Evolutionary conservation across 2,329 filamentous ascomycete genomes (phyloP).

Genomic region (Davidsoniella virescens): DNA sequence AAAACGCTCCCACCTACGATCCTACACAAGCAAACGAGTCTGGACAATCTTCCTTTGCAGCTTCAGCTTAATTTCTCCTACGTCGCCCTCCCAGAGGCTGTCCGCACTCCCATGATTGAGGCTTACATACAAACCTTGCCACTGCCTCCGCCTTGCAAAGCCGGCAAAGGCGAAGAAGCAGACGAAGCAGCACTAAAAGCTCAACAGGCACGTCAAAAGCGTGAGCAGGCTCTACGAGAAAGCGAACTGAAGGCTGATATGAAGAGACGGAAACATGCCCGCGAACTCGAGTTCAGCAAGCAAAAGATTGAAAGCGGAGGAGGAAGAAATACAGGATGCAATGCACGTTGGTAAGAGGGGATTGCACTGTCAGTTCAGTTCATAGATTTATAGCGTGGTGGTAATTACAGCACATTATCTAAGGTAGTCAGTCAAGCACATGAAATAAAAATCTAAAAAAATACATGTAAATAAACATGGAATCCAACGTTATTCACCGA

Average conservation of each 20-base stretch:
- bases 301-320: constrained; percentile 45
- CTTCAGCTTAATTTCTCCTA: constrained; percentile 53
- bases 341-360: constrained; percentile 52
- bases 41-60: constrained; percentile 41
- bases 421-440: too few relatives aligned
- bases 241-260: constrained; percentile 46
- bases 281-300: constrained; percentile 43
- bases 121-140: constrained; percentile 49
- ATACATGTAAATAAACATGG: too few relatives aligned
- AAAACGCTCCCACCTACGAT: constrained; percentile 39
- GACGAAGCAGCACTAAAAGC: constrained; percentile 34
- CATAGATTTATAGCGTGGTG: background rate
- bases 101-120: constrained; percentile 48
- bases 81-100: constrained; percentile 44
- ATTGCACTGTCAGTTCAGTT: constrained; percentile 4
- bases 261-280: constrained; percentile 43
- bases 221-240: constrained; percentile 52
- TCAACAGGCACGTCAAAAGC: constrained; percentile 34
- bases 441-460: too few relatives aligned
- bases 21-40: constrained; percentile 43
- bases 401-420: too few relatives aligned
- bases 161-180: constrained; percentile 21
- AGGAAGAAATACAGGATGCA: constrained; percentile 50
- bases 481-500: too few relatives aligned
- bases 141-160: constrained; percentile 29